phyloP scores from a whole-genome alignment of 768 basidiomycete species.

The Tremella yokohamensis region DNA sequence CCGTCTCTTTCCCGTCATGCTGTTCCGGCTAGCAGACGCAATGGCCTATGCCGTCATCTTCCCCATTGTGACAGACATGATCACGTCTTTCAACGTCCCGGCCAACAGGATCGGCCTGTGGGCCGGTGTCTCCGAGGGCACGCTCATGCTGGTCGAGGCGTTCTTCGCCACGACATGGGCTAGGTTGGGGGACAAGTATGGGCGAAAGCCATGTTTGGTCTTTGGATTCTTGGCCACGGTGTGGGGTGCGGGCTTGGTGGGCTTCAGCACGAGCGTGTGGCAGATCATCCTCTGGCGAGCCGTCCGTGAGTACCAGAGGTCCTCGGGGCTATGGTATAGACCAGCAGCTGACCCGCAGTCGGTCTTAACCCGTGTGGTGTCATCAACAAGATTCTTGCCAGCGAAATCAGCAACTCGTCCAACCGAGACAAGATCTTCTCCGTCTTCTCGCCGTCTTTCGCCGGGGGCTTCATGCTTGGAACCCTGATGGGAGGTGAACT shows the following conservation, averaged over 20 bases:
- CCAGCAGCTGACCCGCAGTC: slow-evolving; percentile 13
- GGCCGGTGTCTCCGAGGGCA: slow-evolving; percentile 35
- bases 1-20: slow-evolving; percentile 19
- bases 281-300: slow-evolving; percentile 32
- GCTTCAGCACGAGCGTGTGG: slow-evolving; percentile 29
- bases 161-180: slow-evolving; percentile 33
- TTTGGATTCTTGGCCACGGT: slow-evolving; percentile 20
- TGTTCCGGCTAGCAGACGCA: slow-evolving; percentile 31
- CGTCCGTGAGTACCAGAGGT: slow-evolving; percentile 25
- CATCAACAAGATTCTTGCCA: slow-evolving; percentile 21
- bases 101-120: slow-evolving; percentile 29
- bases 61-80: slow-evolving; percentile 37
- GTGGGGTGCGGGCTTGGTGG: slow-evolving; percentile 19
- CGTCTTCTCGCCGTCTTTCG: slow-evolving; percentile 32
- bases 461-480: slow-evolving; percentile 28
- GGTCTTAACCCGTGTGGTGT: slow-evolving; percentile 29
- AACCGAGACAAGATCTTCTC: slow-evolving; percentile 35
- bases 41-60: slow-evolving; percentile 31
- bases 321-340: background rate
- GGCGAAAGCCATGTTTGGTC: slow-evolving; percentile 27
- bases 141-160: slow-evolving; percentile 38
- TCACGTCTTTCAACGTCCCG: slow-evolving; percentile 35
- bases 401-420: slow-evolving; percentile 25
- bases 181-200: slow-evolving; percentile 28
- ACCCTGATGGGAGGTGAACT: slow-evolving; percentile 36